These are phyloP conservation scores for Scenedesmus sp. DNA, from an alignment of 163 green algal species.

Conservation along the genomic window DNA sequence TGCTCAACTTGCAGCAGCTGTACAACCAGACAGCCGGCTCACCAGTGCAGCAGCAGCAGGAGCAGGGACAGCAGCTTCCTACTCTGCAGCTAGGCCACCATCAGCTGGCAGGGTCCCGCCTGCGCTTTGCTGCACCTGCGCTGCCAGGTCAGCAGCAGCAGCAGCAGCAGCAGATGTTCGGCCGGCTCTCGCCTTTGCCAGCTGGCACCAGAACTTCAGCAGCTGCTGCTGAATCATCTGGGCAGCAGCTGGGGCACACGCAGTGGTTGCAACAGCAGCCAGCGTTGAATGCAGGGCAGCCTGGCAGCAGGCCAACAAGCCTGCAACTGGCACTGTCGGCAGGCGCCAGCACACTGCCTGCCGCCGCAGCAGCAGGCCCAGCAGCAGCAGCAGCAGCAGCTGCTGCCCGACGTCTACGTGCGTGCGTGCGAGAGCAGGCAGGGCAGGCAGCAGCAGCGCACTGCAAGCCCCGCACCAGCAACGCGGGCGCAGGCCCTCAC, in stretches of 20 bases:
- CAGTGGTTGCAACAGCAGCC: background rate
- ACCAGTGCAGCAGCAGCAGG: background rate
- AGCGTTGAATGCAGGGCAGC: background rate
- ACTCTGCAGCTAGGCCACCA: background rate
- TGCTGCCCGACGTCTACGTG: too few species aligned
- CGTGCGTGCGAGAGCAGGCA: too few species aligned
- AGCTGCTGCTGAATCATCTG: background rate
- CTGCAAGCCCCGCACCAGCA: background rate
- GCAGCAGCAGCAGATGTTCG: background rate
- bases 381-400: background rate
- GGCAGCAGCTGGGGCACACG: background rate
- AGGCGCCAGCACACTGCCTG: background rate
- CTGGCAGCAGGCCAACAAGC: background rate
- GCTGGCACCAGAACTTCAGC: background rate
- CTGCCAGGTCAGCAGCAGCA: constrained; percentile 1
- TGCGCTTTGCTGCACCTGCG: background rate
- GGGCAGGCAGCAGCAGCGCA: background rate
- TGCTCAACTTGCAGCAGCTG: background rate
- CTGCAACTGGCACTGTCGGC: background rate
- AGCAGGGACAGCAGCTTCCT: background rate
- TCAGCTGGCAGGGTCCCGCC: background rate
- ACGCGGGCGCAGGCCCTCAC: background rate
- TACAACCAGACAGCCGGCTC: background rate
- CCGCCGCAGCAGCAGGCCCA: too few species aligned
- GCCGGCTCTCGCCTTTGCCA: background rate